A percentile compares a stretch with the other conserved stretches of the same genome.
phyloP scores from a whole-genome alignment of 225 moss, liverwort and hornwort genomes.

The Straminergon stramineum region DNA sequence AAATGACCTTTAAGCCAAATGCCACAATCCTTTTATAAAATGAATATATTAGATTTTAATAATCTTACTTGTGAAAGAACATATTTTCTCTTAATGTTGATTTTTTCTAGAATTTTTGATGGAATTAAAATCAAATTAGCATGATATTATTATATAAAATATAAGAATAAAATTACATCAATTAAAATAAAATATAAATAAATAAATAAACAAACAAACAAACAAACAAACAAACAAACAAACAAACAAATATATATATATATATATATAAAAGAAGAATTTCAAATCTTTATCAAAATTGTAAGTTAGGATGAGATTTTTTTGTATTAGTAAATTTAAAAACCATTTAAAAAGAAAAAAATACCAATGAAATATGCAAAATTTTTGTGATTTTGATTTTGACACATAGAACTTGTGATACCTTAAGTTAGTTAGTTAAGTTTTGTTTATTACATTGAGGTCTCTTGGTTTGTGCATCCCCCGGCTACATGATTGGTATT shows the following conservation, averaged over 20 bases:
- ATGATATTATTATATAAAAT: too few relatives aligned
- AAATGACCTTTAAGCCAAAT: not conserved
- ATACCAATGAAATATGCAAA: rapidly evolving
- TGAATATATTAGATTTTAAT: too few relatives aligned
- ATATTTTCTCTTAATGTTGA: not conserved
- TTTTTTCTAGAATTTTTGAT: not conserved
- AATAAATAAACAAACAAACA: too few relatives aligned
- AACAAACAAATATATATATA: too few relatives aligned
- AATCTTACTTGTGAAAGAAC: not conserved
- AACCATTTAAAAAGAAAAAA: not conserved
- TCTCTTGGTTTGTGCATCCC: too few relatives aligned
- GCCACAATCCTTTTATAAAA: not conserved
- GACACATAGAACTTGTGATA: not conserved
- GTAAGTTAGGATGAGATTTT: not conserved
- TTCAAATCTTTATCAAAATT: rapidly evolving
- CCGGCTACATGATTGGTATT: too few relatives aligned
- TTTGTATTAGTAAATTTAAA: not conserved
- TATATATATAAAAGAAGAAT: too few relatives aligned
- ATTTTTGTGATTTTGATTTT: not conserved
- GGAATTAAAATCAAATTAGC: not conserved
- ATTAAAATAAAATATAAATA: too few relatives aligned
- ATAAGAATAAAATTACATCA: not conserved
- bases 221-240: too few relatives aligned
- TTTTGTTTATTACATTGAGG: too few relatives aligned
- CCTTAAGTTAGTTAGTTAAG: too few relatives aligned